These are phyloP conservation scores for Zea mays DNA, from an alignment of 176 grass and related monocot genomes.

Conservation along the genomic window Zm-B73-REFERENCE-NAM-5.0 NC_050098.1:226363001-226363500, in stretches of 20 bases:
- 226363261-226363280: slow-evolving; percentile 39
- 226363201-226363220: background rate
- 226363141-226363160: background rate
- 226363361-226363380: slow-evolving; percentile 89
- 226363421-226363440: slow-evolving; percentile 96
- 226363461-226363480: slow-evolving; percentile 95
- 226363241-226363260: background rate
- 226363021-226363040: slow-evolving; percentile 73
- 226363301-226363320: background rate
- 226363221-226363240: background rate
- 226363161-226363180: background rate
- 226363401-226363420: slow-evolving; percentile 84
- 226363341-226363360: slow-evolving; percentile 78
- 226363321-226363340: slow-evolving; percentile 38
- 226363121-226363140: background rate
- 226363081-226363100: slow-evolving; percentile 23
- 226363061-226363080: slow-evolving; percentile 3
- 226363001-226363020: slow-evolving; percentile 84
- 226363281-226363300: background rate
- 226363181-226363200: background rate
- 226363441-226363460: slow-evolving; percentile 85
- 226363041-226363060: slow-evolving; percentile 95
- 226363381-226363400: slow-evolving; percentile 94
- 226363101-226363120: background rate
- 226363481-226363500: slow-evolving; percentile 80